Evolutionary conservation across 306 rosid genomes (phyloP), one percentile per base, ranked within the genome.

Genomic region (Glycine latifolia): DNA sequence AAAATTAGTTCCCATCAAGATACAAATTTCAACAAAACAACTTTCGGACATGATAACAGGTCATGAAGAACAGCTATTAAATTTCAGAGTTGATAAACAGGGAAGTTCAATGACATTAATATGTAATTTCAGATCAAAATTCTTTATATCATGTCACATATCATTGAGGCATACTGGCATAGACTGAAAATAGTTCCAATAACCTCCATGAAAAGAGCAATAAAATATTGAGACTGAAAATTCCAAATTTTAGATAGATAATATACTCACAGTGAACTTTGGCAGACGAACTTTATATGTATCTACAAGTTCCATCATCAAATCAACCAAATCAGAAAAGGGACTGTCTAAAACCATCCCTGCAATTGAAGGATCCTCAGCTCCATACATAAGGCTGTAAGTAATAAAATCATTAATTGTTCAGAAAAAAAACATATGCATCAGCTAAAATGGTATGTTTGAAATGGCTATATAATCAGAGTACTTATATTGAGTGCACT

Each of bases 271-370:
- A 35, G 99, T 96, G 90, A 93, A 96, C 87, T 96, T 96, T 0
- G 99, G 99, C 74, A 96, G 90, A 65, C 98, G 98, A 44, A 96
- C 63, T 91, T 84, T 91, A 85, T 93, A 96, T 31, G 97, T 96
- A 82, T 96, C 98, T 66, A 96, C 98, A 43, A 93, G 93, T 80
- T 96, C 99, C 99, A 96, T 96, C 99, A 96, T 96, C 79, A 96
- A 89, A 81, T 93, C 97, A 80, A 96, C 98, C 93, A 96, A 87
- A 86, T 93, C 94, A 80, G 99, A 93, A 85, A 96, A 93, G 65
- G 99, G 99, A 60, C 98, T 96, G 84, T 96, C 99, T 83, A 96
- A 90, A 82, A 96, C 99, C 90, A 96, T 89, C 87, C 97, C 98
- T 26, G 98, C 98, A 77, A 96, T 94, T 54, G 99, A 96, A 87